Evolutionary conservation across 495 filamentous ascomycete species (phyloP), one percentile per base, ranked within the genome.

Genomic region (Immersiella caudata): DNA sequence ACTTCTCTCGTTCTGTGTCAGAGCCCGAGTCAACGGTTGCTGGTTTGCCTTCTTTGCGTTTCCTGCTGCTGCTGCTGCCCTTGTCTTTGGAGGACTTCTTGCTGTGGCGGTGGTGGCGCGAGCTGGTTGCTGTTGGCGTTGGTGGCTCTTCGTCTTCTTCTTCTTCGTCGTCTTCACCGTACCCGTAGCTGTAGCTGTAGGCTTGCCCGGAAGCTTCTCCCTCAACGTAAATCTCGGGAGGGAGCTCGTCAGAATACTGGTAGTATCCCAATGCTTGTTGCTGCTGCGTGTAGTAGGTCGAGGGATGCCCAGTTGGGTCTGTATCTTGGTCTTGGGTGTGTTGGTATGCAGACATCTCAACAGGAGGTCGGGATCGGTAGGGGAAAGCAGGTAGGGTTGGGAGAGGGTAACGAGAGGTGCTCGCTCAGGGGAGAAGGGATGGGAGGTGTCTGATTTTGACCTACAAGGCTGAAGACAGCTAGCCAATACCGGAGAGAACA

Each of bases 271-370:
- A 46, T 12, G 40, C 40, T 14, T 46, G 40, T n/a, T 35, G 27
- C 11, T 58, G 21, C 0, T 58, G 6, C 8, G 29, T n/a, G 25
- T 66, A 59, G 54, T 60, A 46, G 21, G 57, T 33, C 6, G 56
- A 33, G 33, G 51, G 40, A 46, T 65, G 64, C 12, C 62, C 56
- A 9, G 25, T 5, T 54, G 49, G 61, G 63, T 64, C 61, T 52
- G 67, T 63, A 46, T 62, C 67, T 67, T 66, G 67, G 25, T 75
- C 75, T 64, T 74, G 68, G 67, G 60, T 67, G 66, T 36, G 67
- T 76, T 76, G 75, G 71, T 73, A 70, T 69, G 70, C 67, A 66
- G 71, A 72, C 74, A 75, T 76, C 58, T 68, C 59, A 51, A 56
- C 14, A 33, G 46, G 22, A 46, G 2, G 27, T 26, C 1, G n/a